phyloP scores from a whole-genome alignment of 345 rosid genomes.

The Eucalyptus guilfoylei region DNA sequence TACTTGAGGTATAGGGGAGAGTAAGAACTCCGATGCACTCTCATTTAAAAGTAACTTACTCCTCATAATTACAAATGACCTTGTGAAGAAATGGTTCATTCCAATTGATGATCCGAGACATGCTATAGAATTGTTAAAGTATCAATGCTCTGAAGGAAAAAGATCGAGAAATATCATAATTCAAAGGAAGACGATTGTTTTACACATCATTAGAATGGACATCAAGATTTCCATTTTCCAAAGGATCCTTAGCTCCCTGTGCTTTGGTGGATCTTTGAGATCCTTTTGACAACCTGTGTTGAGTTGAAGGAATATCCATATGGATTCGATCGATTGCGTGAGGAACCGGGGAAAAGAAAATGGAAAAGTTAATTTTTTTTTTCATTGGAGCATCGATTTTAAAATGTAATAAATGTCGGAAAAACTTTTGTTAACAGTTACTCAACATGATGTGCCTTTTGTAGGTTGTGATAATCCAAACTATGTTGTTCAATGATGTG shows the following conservation, averaged over 20 bases:
- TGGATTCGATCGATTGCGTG: neutral
- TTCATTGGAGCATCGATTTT: neutral
- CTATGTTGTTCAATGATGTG: neutral
- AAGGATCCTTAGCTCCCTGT: neutral
- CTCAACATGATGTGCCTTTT: neutral
- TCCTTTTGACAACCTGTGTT: neutral
- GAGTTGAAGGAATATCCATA: neutral
- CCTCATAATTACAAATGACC: fast-evolving
- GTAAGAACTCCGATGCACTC: neutral
- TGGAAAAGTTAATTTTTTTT: neutral
- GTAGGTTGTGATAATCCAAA: neutral
- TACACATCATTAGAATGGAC: neutral
- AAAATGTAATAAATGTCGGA: neutral
- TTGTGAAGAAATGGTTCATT: neutral
- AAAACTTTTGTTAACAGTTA: neutral
- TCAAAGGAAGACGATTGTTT: neutral
- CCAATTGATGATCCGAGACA: neutral
- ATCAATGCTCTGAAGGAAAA: neutral
- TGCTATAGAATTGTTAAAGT: neutral
- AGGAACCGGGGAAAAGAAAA: neutral
- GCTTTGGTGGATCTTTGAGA: neutral
- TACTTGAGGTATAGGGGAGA: neutral
- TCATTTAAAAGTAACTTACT: neutral
- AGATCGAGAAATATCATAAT: neutral
- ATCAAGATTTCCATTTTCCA: neutral